Evolutionary conservation across 108 stramenopile genomes (phyloP), one percentile per base, ranked within the genome.

Genomic region (Cyclotella cryptica): DNA sequence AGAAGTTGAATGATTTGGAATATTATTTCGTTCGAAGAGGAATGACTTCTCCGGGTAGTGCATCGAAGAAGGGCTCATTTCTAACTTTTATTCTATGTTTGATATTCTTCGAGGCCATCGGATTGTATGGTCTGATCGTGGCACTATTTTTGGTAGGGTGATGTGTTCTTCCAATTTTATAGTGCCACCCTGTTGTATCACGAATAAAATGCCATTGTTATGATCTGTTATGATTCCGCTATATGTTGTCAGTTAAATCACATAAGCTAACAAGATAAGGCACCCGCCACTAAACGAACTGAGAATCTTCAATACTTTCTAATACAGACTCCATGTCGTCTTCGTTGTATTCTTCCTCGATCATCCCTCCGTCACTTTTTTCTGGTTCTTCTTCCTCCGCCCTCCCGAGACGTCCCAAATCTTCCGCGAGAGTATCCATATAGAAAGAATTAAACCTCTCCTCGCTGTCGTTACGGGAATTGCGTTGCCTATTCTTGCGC

Each of bases 91-190:
- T 65, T 26, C 55, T 74, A 3, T 71, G 51, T 30, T 39, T 90
- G 58, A 71, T 90, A 21, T 90, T 75, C 60, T 52, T 90, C 15
- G 90, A 90, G 65, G 84, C 90, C 5, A 84, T 90, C 66, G 90
- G 82, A 0, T 66, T 90, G 52, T 90, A 90, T 66, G 90, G 90
- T 27, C 66, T 90, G 71, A 81, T 90, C 59, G 83, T 88, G 7
- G 87, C 88, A 24, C 74, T 90, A 57, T 86, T 88, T 65, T 65
- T 89, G 68, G 42, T 74, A 22, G 62, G 73, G 13, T 74, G 26
- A 61, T 53, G 64, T 28, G 12, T 62, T 62, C 18, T 15, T n/a
- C 13, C 44, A 9, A 13, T 45, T 45, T 9, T 45, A n/a, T n/a
- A n/a, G n/a, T n/a, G n/a, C n/a, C n/a, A n/a, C n/a, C n/a, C n/a